Base-by-base conservation (phyloP, 139 green algal species). In the Eudorina sp. region DNA sequence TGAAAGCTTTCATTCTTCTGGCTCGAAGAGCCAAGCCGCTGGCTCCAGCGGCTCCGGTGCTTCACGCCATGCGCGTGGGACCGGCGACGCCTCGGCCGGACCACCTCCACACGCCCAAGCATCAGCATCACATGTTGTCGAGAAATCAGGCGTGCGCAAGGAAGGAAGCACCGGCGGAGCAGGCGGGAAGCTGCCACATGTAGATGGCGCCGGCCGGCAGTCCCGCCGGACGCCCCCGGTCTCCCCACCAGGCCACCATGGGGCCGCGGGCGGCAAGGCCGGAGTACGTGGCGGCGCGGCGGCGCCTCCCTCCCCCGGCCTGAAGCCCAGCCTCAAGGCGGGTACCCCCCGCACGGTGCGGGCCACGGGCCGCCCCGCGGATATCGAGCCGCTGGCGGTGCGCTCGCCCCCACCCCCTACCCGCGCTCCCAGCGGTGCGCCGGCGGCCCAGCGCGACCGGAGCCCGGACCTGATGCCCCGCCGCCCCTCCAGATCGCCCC, bases 291-390 rank as follows among this genome's bases (percentile, higher is more conserved):
- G 3, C 19, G 16, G 38, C 62, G 45, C 31, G 31, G 53, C 36
- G 16, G 40, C 79, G 0, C 21, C 38, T 6, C 8, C 29, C 13
- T 19, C 41, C 23, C 21, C 55, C 9, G 18, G 16, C 21, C 45
- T 87, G 16, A 87, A 87, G 45, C 55, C 62, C 29, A 79, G 62
- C 81, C 45, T 87, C 1, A 87, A 87, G 34, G 31, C 62, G 0
- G 81, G 81, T 18, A 73, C 41, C 6, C 43, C 81, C 0, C 81
- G 81, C 81, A 87, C 64, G 0, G 46, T 82, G 11, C 68, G 83
- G 0, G 36, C 68, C 51, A 88, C 66, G 7, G 83, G 66, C 5
- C 66, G 83, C 8, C 83, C 83, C 1, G 66, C 38, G 4, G 38
- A 70, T 25, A 45, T 88, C 34, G 83, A 72, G 83, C 34, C 83